These are phyloP conservation scores for Neocallimastix lanati DNA, from an alignment of 192 early-diverging fungal genomes.

Conservation along the genomic window DNA sequence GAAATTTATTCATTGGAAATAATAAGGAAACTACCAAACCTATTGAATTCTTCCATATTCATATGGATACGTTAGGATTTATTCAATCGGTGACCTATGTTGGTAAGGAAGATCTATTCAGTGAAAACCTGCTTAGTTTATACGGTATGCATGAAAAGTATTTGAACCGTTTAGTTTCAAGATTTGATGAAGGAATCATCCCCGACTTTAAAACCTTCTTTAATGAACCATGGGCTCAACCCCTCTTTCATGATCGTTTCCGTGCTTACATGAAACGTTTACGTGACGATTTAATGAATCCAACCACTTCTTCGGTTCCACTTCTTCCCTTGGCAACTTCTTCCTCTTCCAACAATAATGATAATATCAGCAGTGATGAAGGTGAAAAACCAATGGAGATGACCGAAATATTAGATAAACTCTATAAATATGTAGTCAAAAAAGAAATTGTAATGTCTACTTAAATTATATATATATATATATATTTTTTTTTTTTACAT, in stretches of 20 bases:
- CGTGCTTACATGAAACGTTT: conserved; percentile 9
- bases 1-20: conserved; percentile 20
- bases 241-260: conserved; percentile 31
- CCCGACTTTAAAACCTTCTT: conserved; percentile 24
- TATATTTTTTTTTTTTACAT: too few species aligned
- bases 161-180: conserved; percentile 19
- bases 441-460: conserved; percentile 5
- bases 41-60: conserved; percentile 20
- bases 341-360: neutral
- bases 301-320: neutral
- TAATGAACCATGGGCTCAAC: conserved; percentile 25
- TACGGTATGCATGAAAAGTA: conserved; percentile 31
- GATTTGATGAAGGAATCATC: conserved; percentile 37
- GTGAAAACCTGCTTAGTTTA: conserved; percentile 18
- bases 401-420: conserved; percentile 8
- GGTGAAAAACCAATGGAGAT: conserved; percentile 5
- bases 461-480: neutral
- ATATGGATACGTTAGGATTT: conserved; percentile 18
- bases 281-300: conserved; percentile 8
- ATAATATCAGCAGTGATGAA: neutral
- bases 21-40: neutral
- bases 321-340: neutral
- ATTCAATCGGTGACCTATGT: conserved; percentile 27
- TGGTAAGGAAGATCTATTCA: conserved; percentile 13
- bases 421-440: conserved; percentile 8